Base-by-base conservation (phyloP, 495 filamentous ascomycete species). In the Terfezia boudieri region DNA sequence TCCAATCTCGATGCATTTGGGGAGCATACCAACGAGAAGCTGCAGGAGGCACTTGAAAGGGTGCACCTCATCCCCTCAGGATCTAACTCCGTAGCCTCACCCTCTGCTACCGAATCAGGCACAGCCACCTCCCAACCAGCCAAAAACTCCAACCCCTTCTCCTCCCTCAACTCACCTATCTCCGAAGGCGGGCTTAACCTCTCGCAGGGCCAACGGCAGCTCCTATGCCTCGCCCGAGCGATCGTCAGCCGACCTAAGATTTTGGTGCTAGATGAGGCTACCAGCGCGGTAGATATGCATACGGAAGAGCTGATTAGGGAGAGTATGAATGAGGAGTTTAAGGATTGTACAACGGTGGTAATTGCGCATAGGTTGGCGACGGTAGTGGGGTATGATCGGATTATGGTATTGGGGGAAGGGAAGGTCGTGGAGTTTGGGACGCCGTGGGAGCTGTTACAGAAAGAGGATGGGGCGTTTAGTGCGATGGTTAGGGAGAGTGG, bases 251-350 rank as follows among this genome's bases (percentile, higher is more conserved):
- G 78, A 0, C 84, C 85, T 10, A 83, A 83, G 60, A 80, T 94
- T 56, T 81, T 94, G 75, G 78, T 94, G 9, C 73, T 94, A 9
- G 87, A 94, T 62, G 87, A 94, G 68, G 87, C 87, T 0, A 94
- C 87, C 0, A 82, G 78, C 5, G 83, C 87, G 3, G 84, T 94
- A 5, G 87, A 94, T 66, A 86, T 85, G 80, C 75, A 79, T 38
- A 90, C 84, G 0, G 87, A 94, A 65, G 70, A 74, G 7, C 69
- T 88, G 14, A 90, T 94, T 58, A 85, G 93, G 67, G 73, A 80
- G 11, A 81, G 76, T 51, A 92, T 94, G 57, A 74, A 85, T 14
- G 77, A 83, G 50, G 83, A 87, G 64, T 92, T 90, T 54, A 73
- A 71, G 9, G 75, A 80, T 56, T 76, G 77, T n/a, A 72, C 74